These are phyloP conservation scores for Barbarea vulgaris DNA, from an alignment of 345 rosid genomes.

Conservation along the genomic window DNA sequence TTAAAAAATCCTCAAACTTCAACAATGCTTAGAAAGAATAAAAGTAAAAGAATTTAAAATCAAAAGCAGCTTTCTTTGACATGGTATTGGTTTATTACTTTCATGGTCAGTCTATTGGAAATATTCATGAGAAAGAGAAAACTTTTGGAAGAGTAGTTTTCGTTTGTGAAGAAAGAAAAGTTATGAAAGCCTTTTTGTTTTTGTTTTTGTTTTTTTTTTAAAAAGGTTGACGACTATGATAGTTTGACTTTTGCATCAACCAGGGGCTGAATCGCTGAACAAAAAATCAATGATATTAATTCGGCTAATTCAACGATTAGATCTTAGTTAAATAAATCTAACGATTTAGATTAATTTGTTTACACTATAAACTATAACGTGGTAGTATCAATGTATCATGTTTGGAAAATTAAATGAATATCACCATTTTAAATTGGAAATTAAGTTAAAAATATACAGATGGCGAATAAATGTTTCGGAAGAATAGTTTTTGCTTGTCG, in stretches of 20 bases:
- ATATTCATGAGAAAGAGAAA: background rate
- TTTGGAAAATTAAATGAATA: no score
- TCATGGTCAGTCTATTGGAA: background rate
- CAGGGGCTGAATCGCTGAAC: background rate
- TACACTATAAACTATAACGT: no score
- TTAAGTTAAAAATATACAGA: background rate
- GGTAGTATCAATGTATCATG: no score
- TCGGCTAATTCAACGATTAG: background rate
- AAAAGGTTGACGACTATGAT: slow-evolving; percentile 4
- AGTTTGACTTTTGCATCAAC: background rate
- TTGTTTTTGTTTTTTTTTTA: no score
- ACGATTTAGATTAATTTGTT: no score
- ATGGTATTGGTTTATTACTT: background rate
- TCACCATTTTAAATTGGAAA: no score
- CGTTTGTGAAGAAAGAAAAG: slow-evolving; percentile 6
- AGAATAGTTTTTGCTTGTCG: slow-evolving; percentile 1
- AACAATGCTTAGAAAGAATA: background rate
- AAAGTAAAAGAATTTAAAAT: background rate
- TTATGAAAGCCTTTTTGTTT: no score
- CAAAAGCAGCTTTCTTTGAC: slow-evolving; percentile 5
- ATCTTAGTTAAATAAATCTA: no score
- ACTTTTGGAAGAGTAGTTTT: slow-evolving; percentile 1
- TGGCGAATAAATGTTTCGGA: background rate
- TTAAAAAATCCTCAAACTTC: background rate
- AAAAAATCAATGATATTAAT: background rate